Percentiles rank a stretch among this genome's conserved stretches.
Evolutionary conservation across 371 early-diverging fungal species (phyloP).

Genomic region (Apophysomyces sp.): DNA sequence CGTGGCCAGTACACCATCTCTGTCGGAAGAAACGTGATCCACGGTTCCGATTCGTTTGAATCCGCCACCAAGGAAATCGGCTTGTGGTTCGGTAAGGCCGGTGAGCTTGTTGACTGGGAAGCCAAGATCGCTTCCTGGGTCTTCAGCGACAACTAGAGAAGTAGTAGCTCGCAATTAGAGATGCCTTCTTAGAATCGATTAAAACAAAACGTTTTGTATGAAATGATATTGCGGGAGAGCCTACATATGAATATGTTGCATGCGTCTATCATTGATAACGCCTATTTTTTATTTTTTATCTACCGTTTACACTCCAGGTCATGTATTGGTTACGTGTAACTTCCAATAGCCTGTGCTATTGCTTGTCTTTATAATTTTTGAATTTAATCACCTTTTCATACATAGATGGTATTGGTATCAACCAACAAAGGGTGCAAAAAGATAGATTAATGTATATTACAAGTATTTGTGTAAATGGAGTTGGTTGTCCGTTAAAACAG

Average conservation of each 20-base stretch:
- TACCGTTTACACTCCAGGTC: too few species aligned
- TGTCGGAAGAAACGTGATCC: conserved; percentile 79
- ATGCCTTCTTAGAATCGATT: background rate
- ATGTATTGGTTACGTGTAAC: too few species aligned
- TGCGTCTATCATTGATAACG: too few species aligned
- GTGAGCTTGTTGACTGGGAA: conserved; percentile 49
- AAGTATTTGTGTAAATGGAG: conserved; percentile 9
- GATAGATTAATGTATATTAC: background rate
- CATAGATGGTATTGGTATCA: too few species aligned
- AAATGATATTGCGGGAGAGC: too few species aligned
- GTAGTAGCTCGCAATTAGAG: background rate
- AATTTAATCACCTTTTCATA: too few species aligned
- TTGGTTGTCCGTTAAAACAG: conserved; percentile 8
- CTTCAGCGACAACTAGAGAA: conserved; percentile 39
- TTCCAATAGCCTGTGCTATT: too few species aligned
- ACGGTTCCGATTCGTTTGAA: conserved; percentile 94
- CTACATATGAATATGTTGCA: too few species aligned
- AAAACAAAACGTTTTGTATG: background rate
- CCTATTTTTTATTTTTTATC: too few species aligned
- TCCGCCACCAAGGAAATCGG: conserved; percentile 89
- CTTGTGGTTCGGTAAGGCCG: conserved; percentile 85
- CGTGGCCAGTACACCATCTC: conserved; percentile 84
- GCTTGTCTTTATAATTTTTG: too few species aligned
- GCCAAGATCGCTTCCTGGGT: conserved; percentile 46
- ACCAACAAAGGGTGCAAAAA: too few species aligned